Evolutionary conservation across 345 rosid species (phyloP).

Genomic region (Brassica juncea): DNA sequence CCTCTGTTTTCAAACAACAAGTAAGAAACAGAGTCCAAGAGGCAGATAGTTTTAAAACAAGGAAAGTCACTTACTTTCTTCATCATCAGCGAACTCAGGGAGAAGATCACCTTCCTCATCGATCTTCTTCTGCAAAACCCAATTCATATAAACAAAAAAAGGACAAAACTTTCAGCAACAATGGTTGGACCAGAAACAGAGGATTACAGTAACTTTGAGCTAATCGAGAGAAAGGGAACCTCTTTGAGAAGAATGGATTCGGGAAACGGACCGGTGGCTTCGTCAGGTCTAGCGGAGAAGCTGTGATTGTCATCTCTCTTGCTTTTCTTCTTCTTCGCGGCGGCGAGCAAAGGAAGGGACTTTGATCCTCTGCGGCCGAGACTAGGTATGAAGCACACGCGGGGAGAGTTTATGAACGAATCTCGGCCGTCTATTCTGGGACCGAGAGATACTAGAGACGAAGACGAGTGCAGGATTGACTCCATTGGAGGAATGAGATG

Average conservation of each 20-base stretch:
- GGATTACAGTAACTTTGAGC: neutral
- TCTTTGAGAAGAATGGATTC: slow-evolving; percentile 86
- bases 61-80: slow-evolving; percentile 58
- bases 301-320: slow-evolving; percentile 56
- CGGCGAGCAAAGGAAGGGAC: slow-evolving; percentile 38
- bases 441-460: slow-evolving; percentile 37
- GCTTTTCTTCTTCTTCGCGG: slow-evolving; percentile 54
- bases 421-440: slow-evolving; percentile 21
- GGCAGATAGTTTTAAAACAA: neutral
- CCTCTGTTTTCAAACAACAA: slow-evolving; percentile 51
- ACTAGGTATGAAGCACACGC: slow-evolving; percentile 13
- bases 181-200: neutral
- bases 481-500: slow-evolving; percentile 48
- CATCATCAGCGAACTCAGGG: slow-evolving; percentile 86
- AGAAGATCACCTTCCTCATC: slow-evolving; percentile 78
- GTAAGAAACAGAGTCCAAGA: slow-evolving; percentile 9
- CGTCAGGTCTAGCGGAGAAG: slow-evolving; percentile 60
- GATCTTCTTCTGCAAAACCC: slow-evolving; percentile 65
- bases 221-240: slow-evolving; percentile 38
- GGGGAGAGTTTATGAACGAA: slow-evolving; percentile 22
- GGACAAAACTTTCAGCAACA: slow-evolving; percentile 3
- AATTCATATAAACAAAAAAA: neutral
- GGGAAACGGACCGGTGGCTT: slow-evolving; percentile 74
- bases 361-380: slow-evolving; percentile 44
- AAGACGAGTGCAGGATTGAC: slow-evolving; percentile 46